Evolutionary conservation across 805 yeast species (phyloP).

Genomic region (Candida ficus): DNA sequence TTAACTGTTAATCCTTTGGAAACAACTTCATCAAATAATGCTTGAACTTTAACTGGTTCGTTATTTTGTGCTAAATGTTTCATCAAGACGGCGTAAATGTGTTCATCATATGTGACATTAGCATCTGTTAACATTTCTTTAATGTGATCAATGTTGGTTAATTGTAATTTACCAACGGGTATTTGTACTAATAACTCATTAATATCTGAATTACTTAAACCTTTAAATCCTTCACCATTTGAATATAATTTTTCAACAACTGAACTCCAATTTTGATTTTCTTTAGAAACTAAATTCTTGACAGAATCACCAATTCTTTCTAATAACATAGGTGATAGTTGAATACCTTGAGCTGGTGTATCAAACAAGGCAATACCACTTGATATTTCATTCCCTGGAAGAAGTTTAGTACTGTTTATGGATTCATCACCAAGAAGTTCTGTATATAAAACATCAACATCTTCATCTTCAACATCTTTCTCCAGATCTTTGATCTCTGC

Average conservation of each 20-base stretch:
- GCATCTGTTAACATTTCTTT: constrained; percentile 31
- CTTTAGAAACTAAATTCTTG: constrained; percentile 34
- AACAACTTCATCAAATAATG: constrained; percentile 24
- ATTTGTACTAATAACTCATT: constrained; percentile 31
- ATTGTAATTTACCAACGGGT: constrained; percentile 29
- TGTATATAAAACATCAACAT: constrained; percentile 16
- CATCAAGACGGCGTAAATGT: constrained; percentile 33
- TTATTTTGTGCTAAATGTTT: constrained; percentile 28
- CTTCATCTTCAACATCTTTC: constrained; percentile 17
- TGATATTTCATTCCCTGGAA: not conserved
- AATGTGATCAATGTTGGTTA: constrained; percentile 24
- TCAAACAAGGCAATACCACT: constrained; percentile 18
- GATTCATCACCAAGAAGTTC: constrained; percentile 9
- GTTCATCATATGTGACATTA: constrained; percentile 22
- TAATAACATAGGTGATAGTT: constrained; percentile 31
- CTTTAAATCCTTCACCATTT: constrained; percentile 32
- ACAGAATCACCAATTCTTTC: constrained; percentile 38
- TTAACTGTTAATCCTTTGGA: constrained; percentile 25
- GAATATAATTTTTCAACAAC: constrained; percentile 22
- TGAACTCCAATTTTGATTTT: constrained; percentile 39
- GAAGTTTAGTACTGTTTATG: not conserved
- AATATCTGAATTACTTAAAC: constrained; percentile 27
- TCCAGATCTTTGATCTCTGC: constrained; percentile 12
- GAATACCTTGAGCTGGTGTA: constrained; percentile 20
- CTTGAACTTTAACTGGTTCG: constrained; percentile 28